A percentile compares a stretch with the other conserved stretches of the same genome.
phyloP scores from a whole-genome alignment of 331 rosid genomes.

The Rhamnella rubrinervis region DNA sequence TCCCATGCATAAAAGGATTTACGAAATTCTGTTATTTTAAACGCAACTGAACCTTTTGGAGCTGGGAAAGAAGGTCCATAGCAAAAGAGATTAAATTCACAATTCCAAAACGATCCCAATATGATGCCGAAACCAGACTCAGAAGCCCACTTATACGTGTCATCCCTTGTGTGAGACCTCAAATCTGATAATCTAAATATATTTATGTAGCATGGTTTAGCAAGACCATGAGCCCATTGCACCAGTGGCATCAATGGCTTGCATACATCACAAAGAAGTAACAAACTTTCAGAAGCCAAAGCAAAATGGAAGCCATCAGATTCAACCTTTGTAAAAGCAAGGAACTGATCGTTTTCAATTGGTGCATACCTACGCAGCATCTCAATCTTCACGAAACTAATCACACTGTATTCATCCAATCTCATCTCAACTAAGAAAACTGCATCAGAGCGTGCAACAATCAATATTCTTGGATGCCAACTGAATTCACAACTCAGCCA shows the following conservation, averaged over 20 bases:
- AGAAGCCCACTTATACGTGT: slow-evolving; percentile 49
- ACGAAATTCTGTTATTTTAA: slow-evolving; percentile 32
- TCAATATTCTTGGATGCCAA: slow-evolving; percentile 70
- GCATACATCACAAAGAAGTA: slow-evolving; percentile 69
- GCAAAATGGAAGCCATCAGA: slow-evolving; percentile 51
- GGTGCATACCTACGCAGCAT: slow-evolving; percentile 37
- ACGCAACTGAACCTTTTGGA: slow-evolving; percentile 34
- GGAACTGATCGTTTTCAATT: slow-evolving; percentile 45
- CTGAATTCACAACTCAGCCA: slow-evolving; percentile 86
- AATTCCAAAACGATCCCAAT: slow-evolving; percentile 71
- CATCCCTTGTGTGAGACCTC: slow-evolving; percentile 53
- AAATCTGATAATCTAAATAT: slow-evolving; percentile 51
- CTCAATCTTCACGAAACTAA: slow-evolving; percentile 57
- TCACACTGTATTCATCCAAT: slow-evolving; percentile 30
- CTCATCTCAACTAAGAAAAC: slow-evolving; percentile 67
- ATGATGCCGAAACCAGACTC: slow-evolving; percentile 69
- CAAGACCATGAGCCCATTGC: slow-evolving; percentile 66
- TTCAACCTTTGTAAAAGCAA: slow-evolving; percentile 48
- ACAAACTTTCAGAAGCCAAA: slow-evolving; percentile 54
- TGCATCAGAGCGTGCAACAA: slow-evolving; percentile 60
- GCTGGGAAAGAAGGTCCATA: slow-evolving; percentile 52
- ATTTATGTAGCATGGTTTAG: slow-evolving; percentile 42
- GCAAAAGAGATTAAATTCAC: slow-evolving; percentile 57
- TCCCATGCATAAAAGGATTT: slow-evolving; percentile 62
- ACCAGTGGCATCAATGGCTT: slow-evolving; percentile 59